phyloP scores from a whole-genome alignment of 352 stramenopile species.

The Phytophthora colocasiae region DNA sequence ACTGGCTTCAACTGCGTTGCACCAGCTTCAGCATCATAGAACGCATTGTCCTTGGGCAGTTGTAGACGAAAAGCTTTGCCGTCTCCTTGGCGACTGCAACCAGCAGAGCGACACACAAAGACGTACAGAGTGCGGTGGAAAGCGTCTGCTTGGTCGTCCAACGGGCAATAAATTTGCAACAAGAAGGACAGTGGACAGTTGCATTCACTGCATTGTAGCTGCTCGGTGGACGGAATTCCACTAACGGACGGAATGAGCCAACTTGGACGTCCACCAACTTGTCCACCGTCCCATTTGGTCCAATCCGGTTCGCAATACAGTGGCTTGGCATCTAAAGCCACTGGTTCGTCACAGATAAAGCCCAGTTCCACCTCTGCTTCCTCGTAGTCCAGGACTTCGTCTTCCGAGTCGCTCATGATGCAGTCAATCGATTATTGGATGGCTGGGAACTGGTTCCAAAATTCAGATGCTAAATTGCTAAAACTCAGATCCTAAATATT shows the following conservation, averaged over 20 bases:
- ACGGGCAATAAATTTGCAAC: slow-evolving; percentile 93
- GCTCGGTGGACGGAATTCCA: slow-evolving; percentile 45
- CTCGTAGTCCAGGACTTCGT: slow-evolving; percentile 48
- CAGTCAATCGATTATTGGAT: slow-evolving; percentile 9
- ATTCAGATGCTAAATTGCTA: too few relatives aligned
- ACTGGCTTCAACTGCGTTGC: slow-evolving; percentile 27
- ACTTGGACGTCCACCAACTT: slow-evolving; percentile 87
- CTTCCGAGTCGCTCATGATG: slow-evolving; percentile 58
- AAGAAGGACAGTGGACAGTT: slow-evolving; percentile 73
- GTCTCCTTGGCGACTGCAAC: slow-evolving; percentile 66
- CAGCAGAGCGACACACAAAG: slow-evolving; percentile 85
- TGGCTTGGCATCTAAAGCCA: slow-evolving; percentile 30
- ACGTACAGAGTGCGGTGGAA: slow-evolving; percentile 96
- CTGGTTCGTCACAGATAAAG: slow-evolving; percentile 55
- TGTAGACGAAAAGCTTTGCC: slow-evolving; percentile 88
- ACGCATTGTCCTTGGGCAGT: slow-evolving; percentile 89
- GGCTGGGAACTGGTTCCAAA: slow-evolving; percentile 4
- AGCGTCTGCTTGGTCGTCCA: slow-evolving; percentile 85
- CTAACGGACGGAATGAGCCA: slow-evolving; percentile 81
- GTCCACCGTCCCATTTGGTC: slow-evolving; percentile 93
- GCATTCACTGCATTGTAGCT: slow-evolving; percentile 66
- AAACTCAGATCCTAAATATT: too few relatives aligned
- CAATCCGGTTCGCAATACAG: slow-evolving; percentile 72
- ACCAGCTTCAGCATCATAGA: slow-evolving; percentile 80
- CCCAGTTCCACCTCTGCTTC: slow-evolving; percentile 76